These are phyloP conservation scores for Spongispora temasekensis DNA, from an alignment of 1,284 basidiomycete species.

Conservation along the genomic window DNA sequence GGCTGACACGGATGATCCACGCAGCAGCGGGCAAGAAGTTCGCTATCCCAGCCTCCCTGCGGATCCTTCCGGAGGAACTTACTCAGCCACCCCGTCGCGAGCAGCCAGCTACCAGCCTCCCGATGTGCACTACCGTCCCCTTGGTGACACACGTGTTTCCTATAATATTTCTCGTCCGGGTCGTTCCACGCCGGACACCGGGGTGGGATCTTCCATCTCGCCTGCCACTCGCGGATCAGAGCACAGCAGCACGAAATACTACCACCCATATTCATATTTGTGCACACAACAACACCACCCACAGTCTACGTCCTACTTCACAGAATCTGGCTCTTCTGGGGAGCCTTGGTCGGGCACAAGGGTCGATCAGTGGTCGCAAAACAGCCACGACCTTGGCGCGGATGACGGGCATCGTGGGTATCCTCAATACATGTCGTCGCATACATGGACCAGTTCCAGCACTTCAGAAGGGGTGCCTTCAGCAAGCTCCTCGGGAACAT, in stretches of 20 bases:
- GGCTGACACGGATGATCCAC: conserved; percentile 25
- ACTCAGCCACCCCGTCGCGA: conserved; percentile 20
- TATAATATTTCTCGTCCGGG: conserved; percentile 33
- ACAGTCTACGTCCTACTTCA: conserved; percentile 29
- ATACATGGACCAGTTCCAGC: conserved; percentile 25
- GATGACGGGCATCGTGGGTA: conserved; percentile 36
- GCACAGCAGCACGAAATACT: conserved; percentile 21
- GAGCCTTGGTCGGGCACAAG: conserved; percentile 27
- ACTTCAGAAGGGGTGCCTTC: conserved; percentile 25
- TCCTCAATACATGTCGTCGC: conserved; percentile 26
- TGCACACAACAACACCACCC: conserved; percentile 28
- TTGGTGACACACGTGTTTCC: conserved; percentile 30
- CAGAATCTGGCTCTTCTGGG: conserved; percentile 17
- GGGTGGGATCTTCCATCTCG: conserved; percentile 20
- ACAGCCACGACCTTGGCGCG: conserved; percentile 23
- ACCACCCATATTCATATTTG: conserved; percentile 32
- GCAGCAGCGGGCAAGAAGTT: conserved; percentile 18
- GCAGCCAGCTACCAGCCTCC: conserved; percentile 29
- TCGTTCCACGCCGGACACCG: conserved; percentile 29
- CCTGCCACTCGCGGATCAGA: conserved; percentile 31
- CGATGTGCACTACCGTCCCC: conserved; percentile 27
- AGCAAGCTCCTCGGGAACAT: conserved; percentile 22
- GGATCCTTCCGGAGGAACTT: conserved; percentile 21
- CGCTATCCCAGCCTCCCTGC: conserved; percentile 26
- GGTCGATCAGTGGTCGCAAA: conserved; percentile 34